phyloP scores from a whole-genome alignment of 148 eudicot genomes.

The Vaccinium macrocarpon region DNA sequence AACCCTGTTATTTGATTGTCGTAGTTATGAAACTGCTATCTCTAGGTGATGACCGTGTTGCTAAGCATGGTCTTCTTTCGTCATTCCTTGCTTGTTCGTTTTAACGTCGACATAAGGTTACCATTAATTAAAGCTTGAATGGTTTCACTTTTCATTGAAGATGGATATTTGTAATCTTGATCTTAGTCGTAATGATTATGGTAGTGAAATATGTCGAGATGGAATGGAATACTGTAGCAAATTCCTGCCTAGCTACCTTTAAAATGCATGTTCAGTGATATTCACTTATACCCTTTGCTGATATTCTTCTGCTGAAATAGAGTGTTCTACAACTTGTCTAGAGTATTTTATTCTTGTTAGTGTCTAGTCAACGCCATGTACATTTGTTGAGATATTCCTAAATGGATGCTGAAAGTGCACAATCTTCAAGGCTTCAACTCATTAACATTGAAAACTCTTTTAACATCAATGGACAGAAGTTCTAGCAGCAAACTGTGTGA shows the following conservation, averaged over 20 bases:
- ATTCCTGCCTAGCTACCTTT: neutral
- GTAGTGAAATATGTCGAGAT: neutral
- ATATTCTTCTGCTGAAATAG: neutral
- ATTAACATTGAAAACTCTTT: neutral
- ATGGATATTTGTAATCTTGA: neutral
- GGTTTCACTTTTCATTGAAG: neutral
- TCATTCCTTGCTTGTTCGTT: neutral
- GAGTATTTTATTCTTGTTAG: neutral
- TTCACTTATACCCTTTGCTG: neutral
- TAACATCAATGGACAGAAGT: neutral
- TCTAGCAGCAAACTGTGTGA: constrained; percentile 1
- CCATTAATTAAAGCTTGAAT: neutral
- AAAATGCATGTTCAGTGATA: neutral
- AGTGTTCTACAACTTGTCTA: neutral
- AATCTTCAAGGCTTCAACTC: neutral
- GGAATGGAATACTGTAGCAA: neutral
- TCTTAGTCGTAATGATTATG: neutral
- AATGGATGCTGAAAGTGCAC: neutral
- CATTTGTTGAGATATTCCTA: neutral
- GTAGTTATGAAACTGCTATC: neutral
- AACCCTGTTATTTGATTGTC: neutral
- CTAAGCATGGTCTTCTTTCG: neutral
- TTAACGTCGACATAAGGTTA: neutral
- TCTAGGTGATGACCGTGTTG: neutral
- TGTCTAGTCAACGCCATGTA: neutral